A percentile compares a stretch with the other conserved stretches of the same genome.
phyloP scores from a whole-genome alignment of 306 rosid species.

The Ormosia emarginata region DNA sequence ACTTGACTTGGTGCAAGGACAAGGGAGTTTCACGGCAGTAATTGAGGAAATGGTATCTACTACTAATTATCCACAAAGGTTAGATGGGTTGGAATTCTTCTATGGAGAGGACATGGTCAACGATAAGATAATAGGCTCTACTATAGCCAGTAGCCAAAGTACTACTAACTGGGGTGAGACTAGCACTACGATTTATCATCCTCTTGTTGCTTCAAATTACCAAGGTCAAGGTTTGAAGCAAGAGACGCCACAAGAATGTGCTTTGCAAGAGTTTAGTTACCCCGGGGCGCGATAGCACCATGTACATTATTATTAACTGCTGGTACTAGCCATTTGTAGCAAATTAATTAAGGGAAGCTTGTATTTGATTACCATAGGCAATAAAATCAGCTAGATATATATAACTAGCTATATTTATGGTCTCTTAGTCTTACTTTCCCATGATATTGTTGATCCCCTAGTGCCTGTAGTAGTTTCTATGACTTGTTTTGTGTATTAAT shows the following conservation, averaged over 20 bases:
- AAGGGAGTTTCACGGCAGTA: slow-evolving; percentile 24
- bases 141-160: background rate
- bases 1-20: slow-evolving; percentile 40
- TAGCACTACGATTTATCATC: slow-evolving; percentile 39
- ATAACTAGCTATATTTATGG: background rate
- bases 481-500: background rate
- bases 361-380: slow-evolving; percentile 14
- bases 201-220: slow-evolving; percentile 23
- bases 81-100: slow-evolving; percentile 59
- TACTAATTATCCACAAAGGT: slow-evolving; percentile 27
- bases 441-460: background rate
- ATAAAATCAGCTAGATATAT: slow-evolving; percentile 11
- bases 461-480: slow-evolving; percentile 11
- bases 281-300: slow-evolving; percentile 13
- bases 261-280: slow-evolving; percentile 40
- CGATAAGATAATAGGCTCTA: slow-evolving; percentile 28
- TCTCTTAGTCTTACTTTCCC: background rate
- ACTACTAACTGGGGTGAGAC: slow-evolving; percentile 44
- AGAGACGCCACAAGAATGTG: slow-evolving; percentile 18
- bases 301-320: slow-evolving; percentile 27
- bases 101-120: slow-evolving; percentile 34
- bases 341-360: background rate
- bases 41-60: slow-evolving; percentile 42
- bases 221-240: slow-evolving; percentile 30
- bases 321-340: slow-evolving; percentile 14